A percentile compares a stretch with the other conserved stretches of the same genome.
Conservation (phyloP, 306 rosid genomes). For the Inga oerstediana region DNA sequence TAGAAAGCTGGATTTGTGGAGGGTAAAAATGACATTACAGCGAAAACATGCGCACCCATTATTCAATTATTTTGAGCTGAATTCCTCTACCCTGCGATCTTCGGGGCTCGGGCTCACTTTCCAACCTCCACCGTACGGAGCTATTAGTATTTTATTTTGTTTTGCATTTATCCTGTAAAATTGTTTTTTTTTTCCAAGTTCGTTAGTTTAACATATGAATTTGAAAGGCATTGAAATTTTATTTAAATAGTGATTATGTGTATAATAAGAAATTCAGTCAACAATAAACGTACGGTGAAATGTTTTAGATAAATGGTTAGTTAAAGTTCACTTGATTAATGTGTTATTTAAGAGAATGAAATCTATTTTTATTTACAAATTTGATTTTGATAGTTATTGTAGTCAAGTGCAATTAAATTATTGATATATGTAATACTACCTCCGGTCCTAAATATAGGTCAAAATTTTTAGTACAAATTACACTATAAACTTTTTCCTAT, state of each 20-base stretch:
- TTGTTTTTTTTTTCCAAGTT: neutral
- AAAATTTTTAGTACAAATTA: too few species aligned
- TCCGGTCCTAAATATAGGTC: too few species aligned
- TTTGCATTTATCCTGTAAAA: neutral
- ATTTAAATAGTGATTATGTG: too few species aligned
- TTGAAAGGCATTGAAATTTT: too few species aligned
- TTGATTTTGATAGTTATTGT: neutral
- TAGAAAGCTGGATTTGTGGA: slow-evolving; percentile 29
- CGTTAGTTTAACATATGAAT: too few species aligned
- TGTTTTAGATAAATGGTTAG: neutral
- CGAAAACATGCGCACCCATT: slow-evolving; percentile 39
- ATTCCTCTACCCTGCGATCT: neutral
- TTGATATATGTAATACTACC: neutral
- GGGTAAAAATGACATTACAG: slow-evolving; percentile 58
- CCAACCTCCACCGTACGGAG: neutral
- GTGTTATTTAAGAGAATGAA: neutral
- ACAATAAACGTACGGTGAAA: neutral
- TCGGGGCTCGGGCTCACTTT: neutral
- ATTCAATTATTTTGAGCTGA: neutral
- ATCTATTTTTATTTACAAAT: neutral
- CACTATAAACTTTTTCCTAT: too few species aligned
- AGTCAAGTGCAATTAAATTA: neutral
- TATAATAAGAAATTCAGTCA: neutral
- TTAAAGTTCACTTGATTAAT: neutral
- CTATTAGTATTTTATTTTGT: neutral